Conservation (phyloP, 129 eudicot genomes). For the Glebionis coronaria region DNA sequence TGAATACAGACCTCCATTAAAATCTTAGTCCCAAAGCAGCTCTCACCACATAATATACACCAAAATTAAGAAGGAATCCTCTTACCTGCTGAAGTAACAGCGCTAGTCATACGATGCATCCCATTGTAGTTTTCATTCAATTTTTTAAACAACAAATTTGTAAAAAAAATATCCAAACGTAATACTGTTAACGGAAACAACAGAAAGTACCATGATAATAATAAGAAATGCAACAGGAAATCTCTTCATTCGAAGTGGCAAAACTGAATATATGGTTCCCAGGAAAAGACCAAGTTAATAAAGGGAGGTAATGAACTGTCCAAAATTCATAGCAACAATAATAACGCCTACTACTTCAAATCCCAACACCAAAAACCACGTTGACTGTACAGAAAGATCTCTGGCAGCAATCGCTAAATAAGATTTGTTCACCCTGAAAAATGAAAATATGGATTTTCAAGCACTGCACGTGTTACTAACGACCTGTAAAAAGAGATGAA, state of each 20-base stretch:
- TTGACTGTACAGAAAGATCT: constrained; percentile 93
- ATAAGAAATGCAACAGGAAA: constrained; percentile 94
- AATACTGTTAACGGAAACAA: background rate
- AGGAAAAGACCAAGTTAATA: constrained; percentile 87
- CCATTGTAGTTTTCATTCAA: constrained; percentile 56
- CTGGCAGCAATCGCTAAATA: constrained; percentile 96
- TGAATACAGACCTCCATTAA: constrained; percentile 70
- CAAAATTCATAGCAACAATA: constrained; percentile 81
- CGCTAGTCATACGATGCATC: too few relatives aligned
- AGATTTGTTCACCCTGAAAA: too few relatives aligned
- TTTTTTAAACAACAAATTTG: too few relatives aligned
- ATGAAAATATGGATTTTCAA: too few relatives aligned
- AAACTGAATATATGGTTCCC: constrained; percentile 97
- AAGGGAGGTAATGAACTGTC: constrained; percentile 80
- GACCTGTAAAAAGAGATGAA: too few relatives aligned
- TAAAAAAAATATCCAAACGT: background rate
- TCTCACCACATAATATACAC: too few relatives aligned
- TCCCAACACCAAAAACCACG: constrained; percentile 96
- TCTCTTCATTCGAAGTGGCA: constrained; percentile 95
- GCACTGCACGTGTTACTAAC: too few relatives aligned
- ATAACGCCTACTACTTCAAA: constrained; percentile 70
- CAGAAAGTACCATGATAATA: constrained; percentile 72
- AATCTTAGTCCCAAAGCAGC: constrained; percentile 87
- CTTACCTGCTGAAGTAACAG: too few relatives aligned
- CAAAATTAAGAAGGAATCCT: too few relatives aligned